Percentiles rank a stretch among this genome's conserved stretches.
Conservation (phyloP, 148 eudicot species). For the Tetragonia tetragonoides region DNA sequence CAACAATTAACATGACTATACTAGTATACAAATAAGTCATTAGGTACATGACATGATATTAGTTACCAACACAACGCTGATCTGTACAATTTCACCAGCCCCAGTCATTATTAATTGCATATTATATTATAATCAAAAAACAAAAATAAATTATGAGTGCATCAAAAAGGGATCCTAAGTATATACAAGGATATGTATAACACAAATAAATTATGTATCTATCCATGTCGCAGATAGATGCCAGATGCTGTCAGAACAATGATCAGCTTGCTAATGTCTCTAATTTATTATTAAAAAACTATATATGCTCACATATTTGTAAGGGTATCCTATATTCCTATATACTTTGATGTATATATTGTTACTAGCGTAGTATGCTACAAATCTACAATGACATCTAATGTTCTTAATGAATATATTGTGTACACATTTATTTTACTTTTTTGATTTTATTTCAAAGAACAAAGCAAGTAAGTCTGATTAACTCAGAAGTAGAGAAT, state of each 20-base stretch:
- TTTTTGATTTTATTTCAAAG: too few relatives aligned
- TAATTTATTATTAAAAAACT: too few relatives aligned
- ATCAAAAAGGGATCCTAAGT: conserved; percentile 25
- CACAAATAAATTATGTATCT: not conserved
- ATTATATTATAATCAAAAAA: not conserved
- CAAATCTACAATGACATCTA: too few relatives aligned
- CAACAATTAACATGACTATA: not conserved
- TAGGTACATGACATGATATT: not conserved
- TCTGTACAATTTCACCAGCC: not conserved
- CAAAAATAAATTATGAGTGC: not conserved
- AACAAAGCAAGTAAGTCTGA: too few relatives aligned
- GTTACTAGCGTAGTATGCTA: too few relatives aligned
- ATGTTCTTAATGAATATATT: too few relatives aligned
- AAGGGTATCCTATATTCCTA: too few relatives aligned
- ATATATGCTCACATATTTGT: too few relatives aligned
- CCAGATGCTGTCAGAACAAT: conserved; percentile 21
- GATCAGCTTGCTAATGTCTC: not conserved
- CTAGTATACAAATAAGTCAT: not conserved
- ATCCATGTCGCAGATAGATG: conserved; percentile 3
- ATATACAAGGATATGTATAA: not conserved
- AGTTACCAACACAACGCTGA: not conserved
- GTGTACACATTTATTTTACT: too few relatives aligned
- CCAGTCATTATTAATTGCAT: conserved; percentile 18
- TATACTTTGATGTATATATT: too few relatives aligned
- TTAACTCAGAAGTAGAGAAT: too few relatives aligned